These are phyloP conservation scores for Piromyces finnis DNA, from an alignment of 192 early-diverging fungal genomes.

Conservation along the genomic window DNA sequence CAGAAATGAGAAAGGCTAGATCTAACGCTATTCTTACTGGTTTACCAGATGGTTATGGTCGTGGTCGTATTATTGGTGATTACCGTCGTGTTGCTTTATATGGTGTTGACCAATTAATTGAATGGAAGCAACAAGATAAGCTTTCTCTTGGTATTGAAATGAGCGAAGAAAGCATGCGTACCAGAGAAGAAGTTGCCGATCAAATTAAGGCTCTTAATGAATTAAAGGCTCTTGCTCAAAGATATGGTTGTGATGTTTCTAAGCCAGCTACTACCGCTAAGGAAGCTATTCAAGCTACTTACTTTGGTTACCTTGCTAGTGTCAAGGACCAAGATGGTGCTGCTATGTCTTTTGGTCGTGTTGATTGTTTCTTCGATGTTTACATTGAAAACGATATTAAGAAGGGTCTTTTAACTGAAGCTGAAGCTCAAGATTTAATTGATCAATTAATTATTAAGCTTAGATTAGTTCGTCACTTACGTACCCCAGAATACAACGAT, in stretches of 20 bases:
- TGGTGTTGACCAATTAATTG: constrained; percentile 6
- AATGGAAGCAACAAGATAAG: constrained; percentile 1
- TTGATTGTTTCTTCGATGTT: constrained; percentile 6
- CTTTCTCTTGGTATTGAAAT: constrained; percentile 1
- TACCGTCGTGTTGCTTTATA: constrained; percentile 9
- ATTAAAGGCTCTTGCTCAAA: constrained; percentile 1
- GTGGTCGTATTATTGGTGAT: constrained; percentile 6
- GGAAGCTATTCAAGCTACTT: constrained; percentile 6
- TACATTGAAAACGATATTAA: constrained; percentile 8
- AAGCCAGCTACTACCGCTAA: constrained; percentile 4
- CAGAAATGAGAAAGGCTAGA: constrained; percentile 5
- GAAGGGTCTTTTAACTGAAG: constrained; percentile 1
- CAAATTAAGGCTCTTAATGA: constrained; percentile 4
- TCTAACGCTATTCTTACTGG: constrained; percentile 7
- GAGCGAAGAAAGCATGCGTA: constrained; percentile 1
- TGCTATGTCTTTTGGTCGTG: constrained; percentile 4
- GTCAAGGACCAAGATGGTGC: constrained; percentile 1
- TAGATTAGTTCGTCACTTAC: constrained; percentile 6
- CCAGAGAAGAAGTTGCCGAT: constrained; percentile 5
- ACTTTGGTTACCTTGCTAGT: constrained; percentile 5
- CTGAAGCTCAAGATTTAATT: constrained; percentile 6
- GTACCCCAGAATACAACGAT: background rate
- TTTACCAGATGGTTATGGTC: constrained; percentile 6
- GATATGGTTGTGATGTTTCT: constrained; percentile 4
- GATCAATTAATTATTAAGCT: constrained; percentile 8